Evolutionary conservation across 257 asterid species (phyloP).

Genomic region (Jacaranda mimosifolia): DNA sequence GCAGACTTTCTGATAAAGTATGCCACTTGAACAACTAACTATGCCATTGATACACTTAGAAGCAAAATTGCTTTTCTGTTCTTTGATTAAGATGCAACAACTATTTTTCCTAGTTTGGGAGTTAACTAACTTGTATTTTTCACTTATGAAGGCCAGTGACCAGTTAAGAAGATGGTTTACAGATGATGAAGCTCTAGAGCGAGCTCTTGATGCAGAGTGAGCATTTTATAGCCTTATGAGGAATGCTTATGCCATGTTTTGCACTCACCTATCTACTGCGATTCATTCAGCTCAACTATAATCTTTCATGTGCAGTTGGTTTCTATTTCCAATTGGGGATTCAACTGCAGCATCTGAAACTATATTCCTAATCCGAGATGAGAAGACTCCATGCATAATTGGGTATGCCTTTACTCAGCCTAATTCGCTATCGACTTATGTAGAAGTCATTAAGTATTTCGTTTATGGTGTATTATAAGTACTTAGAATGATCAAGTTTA

Average conservation of each 20-base stretch:
- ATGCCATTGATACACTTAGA: not conserved
- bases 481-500: too few relatives aligned
- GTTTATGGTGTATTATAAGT: too few relatives aligned
- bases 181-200: slow-evolving; percentile 90
- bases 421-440: not conserved
- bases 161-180: slow-evolving; percentile 74
- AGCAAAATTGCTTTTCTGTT: not conserved
- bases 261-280: not conserved
- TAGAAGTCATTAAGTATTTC: too few relatives aligned
- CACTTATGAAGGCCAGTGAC: slow-evolving; percentile 69
- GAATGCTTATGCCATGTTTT: not conserved
- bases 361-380: slow-evolving; percentile 76
- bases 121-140: slow-evolving; percentile 33
- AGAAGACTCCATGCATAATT: slow-evolving; percentile 62
- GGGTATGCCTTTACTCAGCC: slow-evolving; percentile 59
- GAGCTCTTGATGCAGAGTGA: slow-evolving; percentile 90
- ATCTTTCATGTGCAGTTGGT: slow-evolving; percentile 66
- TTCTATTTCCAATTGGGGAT: slow-evolving; percentile 66
- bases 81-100: not conserved
- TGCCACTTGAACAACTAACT: slow-evolving; percentile 32
- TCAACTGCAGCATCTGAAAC: slow-evolving; percentile 64
- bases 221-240: slow-evolving; percentile 30
- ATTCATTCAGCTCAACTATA: slow-evolving; percentile 22
- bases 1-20: slow-evolving; percentile 95
- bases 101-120: not conserved